Conservation (phyloP, 2,329 filamentous ascomycete species). For the Diaporthe destruens region DNA sequence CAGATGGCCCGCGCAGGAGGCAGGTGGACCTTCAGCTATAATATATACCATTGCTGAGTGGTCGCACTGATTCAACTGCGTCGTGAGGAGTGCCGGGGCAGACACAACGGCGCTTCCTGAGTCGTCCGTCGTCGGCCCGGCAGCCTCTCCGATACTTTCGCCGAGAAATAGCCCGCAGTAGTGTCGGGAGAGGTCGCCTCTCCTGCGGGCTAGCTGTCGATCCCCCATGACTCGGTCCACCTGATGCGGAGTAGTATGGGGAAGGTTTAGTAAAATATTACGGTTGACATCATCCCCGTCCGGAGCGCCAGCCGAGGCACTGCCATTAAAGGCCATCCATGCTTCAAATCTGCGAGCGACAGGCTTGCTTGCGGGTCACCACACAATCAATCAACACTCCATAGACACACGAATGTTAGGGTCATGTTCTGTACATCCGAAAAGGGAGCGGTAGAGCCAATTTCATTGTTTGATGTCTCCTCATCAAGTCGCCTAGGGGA, state of each 20-base stretch:
- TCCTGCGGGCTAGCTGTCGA: conserved; percentile 23
- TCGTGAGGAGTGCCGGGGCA: not conserved
- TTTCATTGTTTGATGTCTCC: conserved; percentile 13
- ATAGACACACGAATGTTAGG: not conserved
- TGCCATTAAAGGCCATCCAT: not conserved
- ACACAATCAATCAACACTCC: not conserved
- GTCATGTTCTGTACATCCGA: not conserved
- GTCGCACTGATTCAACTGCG: conserved; percentile 5
- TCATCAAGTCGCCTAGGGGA: conserved; percentile 8
- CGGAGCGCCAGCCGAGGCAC: not conserved
- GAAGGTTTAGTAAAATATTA: conserved; percentile 24
- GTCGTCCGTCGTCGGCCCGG: conserved; percentile 38
- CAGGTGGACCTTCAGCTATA: not conserved
- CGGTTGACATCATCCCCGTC: conserved; percentile 15
- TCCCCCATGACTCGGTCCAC: conserved; percentile 33
- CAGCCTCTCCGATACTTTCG: conserved; percentile 35
- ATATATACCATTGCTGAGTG: not conserved
- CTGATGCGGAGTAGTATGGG: conserved; percentile 19
- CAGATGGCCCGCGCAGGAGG: not conserved
- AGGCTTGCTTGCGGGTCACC: not conserved
- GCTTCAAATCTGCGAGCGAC: not conserved
- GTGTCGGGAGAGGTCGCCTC: conserved; percentile 36
- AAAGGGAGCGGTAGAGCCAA: conserved; percentile 30
- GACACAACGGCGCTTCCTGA: not conserved
- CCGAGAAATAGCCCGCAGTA: conserved; percentile 39